Evolutionary conservation across 169 alveolate species (phyloP).

Genomic region (Plasmodium ovale): DNA sequence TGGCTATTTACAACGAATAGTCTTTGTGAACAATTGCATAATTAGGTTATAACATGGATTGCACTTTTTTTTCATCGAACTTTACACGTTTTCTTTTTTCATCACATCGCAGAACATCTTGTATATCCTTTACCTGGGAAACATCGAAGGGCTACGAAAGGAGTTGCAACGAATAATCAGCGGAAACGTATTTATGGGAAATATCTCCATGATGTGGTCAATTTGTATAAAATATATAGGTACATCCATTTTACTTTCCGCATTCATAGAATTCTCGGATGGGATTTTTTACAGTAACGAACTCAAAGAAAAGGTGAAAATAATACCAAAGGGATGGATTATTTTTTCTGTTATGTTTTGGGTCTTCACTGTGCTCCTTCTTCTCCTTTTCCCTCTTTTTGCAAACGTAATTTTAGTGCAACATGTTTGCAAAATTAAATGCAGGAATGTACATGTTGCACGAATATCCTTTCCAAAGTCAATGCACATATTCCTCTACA

Average conservation of each 20-base stretch:
- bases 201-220: constrained; percentile 82
- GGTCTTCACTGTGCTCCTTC: constrained; percentile 37
- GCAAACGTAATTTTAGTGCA: constrained; percentile 10
- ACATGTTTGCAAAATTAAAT: background rate
- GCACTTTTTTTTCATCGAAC: too few relatives aligned
- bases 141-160: constrained; percentile 78
- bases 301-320: constrained; percentile 39
- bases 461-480: background rate
- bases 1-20: background rate
- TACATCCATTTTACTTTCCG: constrained; percentile 81
- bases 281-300: constrained; percentile 78
- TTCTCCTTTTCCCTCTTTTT: constrained; percentile 36
- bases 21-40: background rate
- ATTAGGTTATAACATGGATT: background rate
- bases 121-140: constrained; percentile 80
- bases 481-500: background rate
- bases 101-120: constrained; percentile 1
- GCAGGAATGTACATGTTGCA: background rate
- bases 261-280: constrained; percentile 83
- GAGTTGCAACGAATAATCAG: constrained; percentile 79
- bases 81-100: background rate
- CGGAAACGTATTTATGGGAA: constrained; percentile 75
- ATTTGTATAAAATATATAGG: constrained; percentile 83
- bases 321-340: constrained; percentile 72
- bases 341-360: constrained; percentile 39